Conservation (phyloP, 805 yeast genomes). For the Lachancea waltii region DNA sequence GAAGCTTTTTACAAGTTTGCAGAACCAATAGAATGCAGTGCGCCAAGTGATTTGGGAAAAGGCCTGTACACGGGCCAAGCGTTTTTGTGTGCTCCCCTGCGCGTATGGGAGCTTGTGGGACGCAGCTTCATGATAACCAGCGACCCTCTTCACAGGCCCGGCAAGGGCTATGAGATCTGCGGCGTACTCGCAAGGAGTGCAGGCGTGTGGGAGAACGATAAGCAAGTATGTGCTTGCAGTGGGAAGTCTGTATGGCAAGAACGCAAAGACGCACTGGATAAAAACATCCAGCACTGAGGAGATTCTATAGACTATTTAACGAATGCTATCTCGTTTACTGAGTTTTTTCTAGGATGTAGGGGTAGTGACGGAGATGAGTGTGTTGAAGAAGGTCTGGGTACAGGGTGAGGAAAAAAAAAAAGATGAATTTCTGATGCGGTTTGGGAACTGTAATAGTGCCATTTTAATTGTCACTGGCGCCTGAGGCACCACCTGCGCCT, state of each 20-base stretch:
- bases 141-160: constrained; percentile 14
- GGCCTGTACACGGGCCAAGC: constrained; percentile 38
- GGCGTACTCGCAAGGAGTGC: constrained; percentile 96
- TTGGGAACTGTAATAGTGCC: too few relatives aligned
- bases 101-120: constrained; percentile 61
- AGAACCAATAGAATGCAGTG: constrained; percentile 27
- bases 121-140: constrained; percentile 40
- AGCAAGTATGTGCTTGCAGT: constrained; percentile 86
- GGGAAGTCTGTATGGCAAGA: constrained; percentile 98
- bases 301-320: neutral
- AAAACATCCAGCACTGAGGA: constrained; percentile 17
- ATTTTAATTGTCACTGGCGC: too few relatives aligned
- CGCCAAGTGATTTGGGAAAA: constrained; percentile 32
- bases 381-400: too few relatives aligned
- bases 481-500: constrained; percentile 4
- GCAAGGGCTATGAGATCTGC: constrained; percentile 38
- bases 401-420: too few relatives aligned
- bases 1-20: constrained; percentile 35
- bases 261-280: constrained; percentile 59
- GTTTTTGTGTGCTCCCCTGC: constrained; percentile 40
- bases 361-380: too few relatives aligned
- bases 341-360: too few relatives aligned
- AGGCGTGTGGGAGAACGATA: constrained; percentile 94
- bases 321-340: neutral
- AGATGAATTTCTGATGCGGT: too few relatives aligned